Base-by-base conservation (phyloP, 768 basidiomycete genomes). In the Leccinum subtestaceum region DNA sequence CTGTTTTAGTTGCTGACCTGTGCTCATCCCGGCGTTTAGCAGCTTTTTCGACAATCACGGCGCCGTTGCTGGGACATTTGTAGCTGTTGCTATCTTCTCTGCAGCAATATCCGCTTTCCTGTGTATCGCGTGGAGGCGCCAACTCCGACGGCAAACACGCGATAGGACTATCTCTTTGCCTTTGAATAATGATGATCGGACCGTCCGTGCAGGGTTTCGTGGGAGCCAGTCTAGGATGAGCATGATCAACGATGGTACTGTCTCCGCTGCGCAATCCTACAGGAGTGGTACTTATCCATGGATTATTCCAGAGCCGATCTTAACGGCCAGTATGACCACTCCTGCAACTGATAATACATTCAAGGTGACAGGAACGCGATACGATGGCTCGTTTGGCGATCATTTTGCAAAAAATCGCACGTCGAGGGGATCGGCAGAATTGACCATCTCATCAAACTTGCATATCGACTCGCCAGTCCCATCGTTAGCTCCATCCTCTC, bases 41-140 rank as follows among this genome's bases (percentile, higher is more conserved):
- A 86, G 84, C 11, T 87, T 91, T 73, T 82, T 91, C 64, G 73
- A 76, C 49, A 86, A 92, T 67, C 84, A 77, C 29, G 84, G 85
- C 2, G 86, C 85, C 10, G 85, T 91, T 4, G 84, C 85, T 2
- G 90, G 87, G 7, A 83, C 86, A n/a, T 92, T 93, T 70, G 78
- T 88, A 7, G 84, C 78, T 11, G 80, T 87, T 46, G 90, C 87
- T 7, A 67, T 93, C 21, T 72, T 80, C 38, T 75, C 79, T 5
- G 78, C 81, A 1, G 78, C 76, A 1, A 61, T 86, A 23, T 63
- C 78, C 8, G 70, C 80, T 9, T 80, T 79, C 9, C 19, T 78
- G 80, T 67, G 67, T 76, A 46, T 72, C 77, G 49, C 57, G 21
- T 65, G 65, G 58, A 58, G 52, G 50, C 74, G 79, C 48, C 80